Conservation (phyloP, 495 filamentous ascomycete species). For the Penicillium desertorum region DNA sequence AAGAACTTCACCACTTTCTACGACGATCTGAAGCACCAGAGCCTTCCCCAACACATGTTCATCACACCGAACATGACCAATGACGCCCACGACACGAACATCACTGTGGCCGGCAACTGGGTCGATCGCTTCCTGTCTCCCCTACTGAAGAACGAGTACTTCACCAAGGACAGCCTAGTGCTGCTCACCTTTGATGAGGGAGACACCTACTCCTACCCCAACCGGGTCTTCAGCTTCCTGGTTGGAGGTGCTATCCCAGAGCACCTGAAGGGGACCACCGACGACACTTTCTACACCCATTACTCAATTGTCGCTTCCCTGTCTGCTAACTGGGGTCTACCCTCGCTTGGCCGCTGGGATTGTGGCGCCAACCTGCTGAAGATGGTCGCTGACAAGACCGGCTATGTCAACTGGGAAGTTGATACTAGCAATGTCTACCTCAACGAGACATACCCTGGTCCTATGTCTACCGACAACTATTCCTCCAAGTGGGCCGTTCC, state of each 20-base stretch:
- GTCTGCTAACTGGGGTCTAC: constrained; percentile 66
- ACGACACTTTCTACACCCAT: constrained; percentile 69
- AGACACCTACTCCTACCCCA: constrained; percentile 53
- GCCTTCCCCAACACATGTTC: constrained; percentile 71
- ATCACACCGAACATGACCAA: constrained; percentile 78
- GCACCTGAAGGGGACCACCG: constrained; percentile 57
- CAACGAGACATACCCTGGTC: constrained; percentile 51
- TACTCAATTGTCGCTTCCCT: constrained; percentile 67
- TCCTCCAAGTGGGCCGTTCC: constrained; percentile 44
- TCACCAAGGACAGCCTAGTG: constrained; percentile 67
- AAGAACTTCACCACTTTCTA: constrained; percentile 68
- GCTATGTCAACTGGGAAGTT: constrained; percentile 54
- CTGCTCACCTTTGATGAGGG: constrained; percentile 70
- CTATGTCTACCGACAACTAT: constrained; percentile 39
- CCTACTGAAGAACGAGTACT: constrained; percentile 61
- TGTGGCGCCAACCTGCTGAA: constrained; percentile 68
- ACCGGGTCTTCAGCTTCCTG: constrained; percentile 60
- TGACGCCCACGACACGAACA: constrained; percentile 67
- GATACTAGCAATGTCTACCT: constrained; percentile 43
- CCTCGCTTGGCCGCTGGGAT: constrained; percentile 68
- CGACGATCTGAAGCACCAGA: constrained; percentile 54
- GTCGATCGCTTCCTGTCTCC: constrained; percentile 58
- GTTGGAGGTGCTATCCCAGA: constrained; percentile 65
- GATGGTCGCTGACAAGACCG: constrained; percentile 57
- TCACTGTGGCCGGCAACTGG: constrained; percentile 61